phyloP scores from a whole-genome alignment of 257 asterid genomes.

The Solanum lignicaule region DNA sequence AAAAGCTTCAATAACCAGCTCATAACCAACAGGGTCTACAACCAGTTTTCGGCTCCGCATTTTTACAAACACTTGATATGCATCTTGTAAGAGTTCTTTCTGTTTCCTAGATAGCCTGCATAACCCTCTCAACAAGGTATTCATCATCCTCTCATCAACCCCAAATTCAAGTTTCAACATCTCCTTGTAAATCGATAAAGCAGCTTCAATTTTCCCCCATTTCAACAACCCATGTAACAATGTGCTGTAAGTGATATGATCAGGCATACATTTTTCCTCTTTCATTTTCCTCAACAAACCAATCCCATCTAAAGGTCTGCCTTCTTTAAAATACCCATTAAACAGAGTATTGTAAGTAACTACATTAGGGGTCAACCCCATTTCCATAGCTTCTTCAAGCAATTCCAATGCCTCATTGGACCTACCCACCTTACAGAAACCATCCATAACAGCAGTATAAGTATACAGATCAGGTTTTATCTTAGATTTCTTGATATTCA shows the following conservation, averaged over 20 bases:
- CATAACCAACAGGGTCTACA: slow-evolving; percentile 26
- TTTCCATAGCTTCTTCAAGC: slow-evolving; percentile 42
- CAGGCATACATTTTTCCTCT: slow-evolving; percentile 45
- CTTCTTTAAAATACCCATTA: slow-evolving; percentile 66
- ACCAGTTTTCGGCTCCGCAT: slow-evolving; percentile 23
- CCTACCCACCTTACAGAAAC: slow-evolving; percentile 75
- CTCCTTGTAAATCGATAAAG: slow-evolving; percentile 30
- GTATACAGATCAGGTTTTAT: slow-evolving; percentile 53
- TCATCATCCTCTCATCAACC: slow-evolving; percentile 67
- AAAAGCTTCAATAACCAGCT: slow-evolving; percentile 47
- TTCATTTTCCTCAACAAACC: slow-evolving; percentile 43
- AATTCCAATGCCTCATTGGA: slow-evolving; percentile 56
- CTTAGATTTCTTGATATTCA: slow-evolving; percentile 28
- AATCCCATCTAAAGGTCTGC: slow-evolving; percentile 53
- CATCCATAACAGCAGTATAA: slow-evolving; percentile 73
- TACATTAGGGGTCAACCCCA: slow-evolving; percentile 39
- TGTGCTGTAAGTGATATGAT: slow-evolving; percentile 52
- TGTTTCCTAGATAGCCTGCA: slow-evolving; percentile 51
- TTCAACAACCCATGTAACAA: slow-evolving; percentile 67
- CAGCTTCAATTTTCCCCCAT: slow-evolving; percentile 48
- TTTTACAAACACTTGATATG: slow-evolving; percentile 23
- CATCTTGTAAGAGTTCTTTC: slow-evolving; percentile 26
- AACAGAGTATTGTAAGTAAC: slow-evolving; percentile 64
- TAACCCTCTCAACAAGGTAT: slow-evolving; percentile 52
- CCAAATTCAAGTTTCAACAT: slow-evolving; percentile 33